A percentile compares a stretch with the other conserved stretches of the same genome.
Evolutionary conservation across 371 early-diverging fungal genomes (phyloP).

Genomic region (Basidiobolus meristosporus): DNA sequence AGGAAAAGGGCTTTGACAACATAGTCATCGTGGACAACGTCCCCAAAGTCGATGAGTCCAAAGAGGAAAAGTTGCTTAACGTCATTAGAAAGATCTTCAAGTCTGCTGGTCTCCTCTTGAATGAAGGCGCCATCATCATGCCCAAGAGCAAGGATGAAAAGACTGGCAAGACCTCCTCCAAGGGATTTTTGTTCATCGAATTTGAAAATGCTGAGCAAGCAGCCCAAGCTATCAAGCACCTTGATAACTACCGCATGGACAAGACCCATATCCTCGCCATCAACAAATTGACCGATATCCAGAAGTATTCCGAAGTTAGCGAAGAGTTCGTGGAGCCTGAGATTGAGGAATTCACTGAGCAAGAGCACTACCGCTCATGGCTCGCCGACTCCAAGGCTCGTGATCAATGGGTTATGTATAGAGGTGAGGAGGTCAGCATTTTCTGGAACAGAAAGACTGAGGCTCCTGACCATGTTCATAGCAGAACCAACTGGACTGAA

Average conservation of each 20-base stretch:
- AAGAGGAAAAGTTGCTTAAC: slow-evolving; percentile 63
- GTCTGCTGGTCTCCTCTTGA: slow-evolving; percentile 46
- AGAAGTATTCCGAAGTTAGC: slow-evolving; percentile 47
- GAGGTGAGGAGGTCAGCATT: slow-evolving; percentile 63
- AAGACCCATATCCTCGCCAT: slow-evolving; percentile 64
- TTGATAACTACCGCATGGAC: slow-evolving; percentile 67
- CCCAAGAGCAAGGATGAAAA: slow-evolving; percentile 42
- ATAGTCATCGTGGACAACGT: slow-evolving; percentile 83
- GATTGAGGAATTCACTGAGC: slow-evolving; percentile 45
- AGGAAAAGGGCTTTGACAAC: slow-evolving; percentile 58
- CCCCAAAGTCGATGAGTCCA: slow-evolving; percentile 73
- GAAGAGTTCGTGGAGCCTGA: slow-evolving; percentile 57
- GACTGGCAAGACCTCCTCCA: slow-evolving; percentile 46
- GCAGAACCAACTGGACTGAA: slow-evolving; percentile 82
- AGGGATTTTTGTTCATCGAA: slow-evolving; percentile 86
- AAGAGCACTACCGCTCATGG: slow-evolving; percentile 80
- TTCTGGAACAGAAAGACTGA: slow-evolving; percentile 84
- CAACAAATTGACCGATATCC: slow-evolving; percentile 81
- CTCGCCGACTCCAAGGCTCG: slow-evolving; percentile 68
- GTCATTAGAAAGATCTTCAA: slow-evolving; percentile 70
- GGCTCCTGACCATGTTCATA: slow-evolving; percentile 55
- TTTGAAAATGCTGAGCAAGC: slow-evolving; percentile 79
- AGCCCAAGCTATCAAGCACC: slow-evolving; percentile 47
- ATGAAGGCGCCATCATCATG: slow-evolving; percentile 70
- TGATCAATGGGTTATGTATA: slow-evolving; percentile 82